A percentile compares a stretch with the other conserved stretches of the same genome.
Conservation (phyloP, 352 stramenopile genomes). For the Phytophthora chlamydospora region DNA sequence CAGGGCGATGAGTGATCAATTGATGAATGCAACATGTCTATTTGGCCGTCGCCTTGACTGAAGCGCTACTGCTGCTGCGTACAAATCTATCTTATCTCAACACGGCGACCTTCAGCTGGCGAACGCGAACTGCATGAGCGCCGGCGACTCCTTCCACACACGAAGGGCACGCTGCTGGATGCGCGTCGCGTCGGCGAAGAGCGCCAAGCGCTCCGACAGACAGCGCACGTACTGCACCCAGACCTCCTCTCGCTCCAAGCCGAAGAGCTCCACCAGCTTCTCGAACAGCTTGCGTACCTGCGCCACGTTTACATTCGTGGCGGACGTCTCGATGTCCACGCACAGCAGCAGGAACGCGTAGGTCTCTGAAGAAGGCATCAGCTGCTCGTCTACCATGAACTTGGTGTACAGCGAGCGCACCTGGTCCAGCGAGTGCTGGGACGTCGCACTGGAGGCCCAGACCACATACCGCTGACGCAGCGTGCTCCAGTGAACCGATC, state of each 20-base stretch:
- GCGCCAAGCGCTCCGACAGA: constrained; percentile 35
- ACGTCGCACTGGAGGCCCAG: constrained; percentile 48
- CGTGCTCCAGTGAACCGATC: constrained; percentile 58
- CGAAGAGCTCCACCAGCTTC: constrained; percentile 85
- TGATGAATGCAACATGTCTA: constrained; percentile 29
- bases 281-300: constrained; percentile 78
- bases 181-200: constrained; percentile 70
- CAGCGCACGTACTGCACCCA: constrained; percentile 76
- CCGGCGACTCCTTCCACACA: constrained; percentile 63
- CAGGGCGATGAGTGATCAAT: neutral
- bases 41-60: constrained; percentile 7
- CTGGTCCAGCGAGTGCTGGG: constrained; percentile 36
- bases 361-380: constrained; percentile 67
- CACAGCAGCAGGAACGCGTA: constrained; percentile 71
- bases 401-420: constrained; percentile 65
- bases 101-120: constrained; percentile 26
- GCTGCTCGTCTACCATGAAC: constrained; percentile 70
- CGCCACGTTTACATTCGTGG: constrained; percentile 36
- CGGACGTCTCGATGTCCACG: constrained; percentile 74
- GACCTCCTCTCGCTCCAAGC: constrained; percentile 56
- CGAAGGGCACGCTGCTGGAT: constrained; percentile 76
- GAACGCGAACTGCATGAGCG: constrained; percentile 60
- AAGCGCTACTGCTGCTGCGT: constrained; percentile 8
- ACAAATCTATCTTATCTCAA: constrained; percentile 34
- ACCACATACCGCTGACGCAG: constrained; percentile 72